Evolutionary conservation across 192 early-diverging fungal genomes (phyloP).

Genomic region (Coemansia sp.): DNA sequence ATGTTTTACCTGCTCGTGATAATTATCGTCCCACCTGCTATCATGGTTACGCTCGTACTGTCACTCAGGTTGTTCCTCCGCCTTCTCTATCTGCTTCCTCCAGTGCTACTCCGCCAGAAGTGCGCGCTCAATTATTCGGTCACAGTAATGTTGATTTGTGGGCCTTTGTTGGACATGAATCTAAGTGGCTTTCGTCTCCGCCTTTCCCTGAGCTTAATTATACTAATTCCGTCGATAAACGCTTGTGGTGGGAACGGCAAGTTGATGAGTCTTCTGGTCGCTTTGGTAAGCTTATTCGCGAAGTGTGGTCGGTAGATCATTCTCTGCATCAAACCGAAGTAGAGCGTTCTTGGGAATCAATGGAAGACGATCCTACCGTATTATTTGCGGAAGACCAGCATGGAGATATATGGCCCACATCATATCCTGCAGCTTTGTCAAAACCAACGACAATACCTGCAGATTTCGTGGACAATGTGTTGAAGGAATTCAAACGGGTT

Average conservation of each 20-base stretch:
- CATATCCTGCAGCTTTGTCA: too few species aligned
- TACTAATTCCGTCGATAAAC: conserved; percentile 4
- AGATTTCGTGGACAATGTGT: conserved; percentile 34
- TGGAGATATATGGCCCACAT: neutral
- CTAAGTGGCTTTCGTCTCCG: conserved; percentile 17
- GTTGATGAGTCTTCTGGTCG: conserved; percentile 42
- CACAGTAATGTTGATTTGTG: conserved; percentile 75
- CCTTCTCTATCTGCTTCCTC: conserved; percentile 4
- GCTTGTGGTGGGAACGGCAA: conserved; percentile 36
- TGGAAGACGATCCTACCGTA: conserved; percentile 33
- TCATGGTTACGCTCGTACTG: conserved; percentile 49
- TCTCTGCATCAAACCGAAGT: neutral
- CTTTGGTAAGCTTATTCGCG: conserved; percentile 39
- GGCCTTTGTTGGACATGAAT: conserved; percentile 56
- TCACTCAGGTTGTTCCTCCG: conserved; percentile 34
- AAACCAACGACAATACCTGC: conserved; percentile 3
- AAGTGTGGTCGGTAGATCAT: conserved; percentile 18
- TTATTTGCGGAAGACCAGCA: neutral
- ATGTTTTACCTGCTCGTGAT: conserved; percentile 60
- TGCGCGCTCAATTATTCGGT: conserved; percentile 68
- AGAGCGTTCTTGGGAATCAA: conserved; percentile 27
- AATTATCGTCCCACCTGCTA: conserved; percentile 57
- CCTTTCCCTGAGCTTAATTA: neutral
- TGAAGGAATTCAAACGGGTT: conserved; percentile 41
- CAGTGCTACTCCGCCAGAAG: too few species aligned